Percentiles rank a stretch among this genome's conserved stretches.
Conservation (phyloP, 1,284 basidiomycete species). For the Ustilago xerochloae region DNA sequence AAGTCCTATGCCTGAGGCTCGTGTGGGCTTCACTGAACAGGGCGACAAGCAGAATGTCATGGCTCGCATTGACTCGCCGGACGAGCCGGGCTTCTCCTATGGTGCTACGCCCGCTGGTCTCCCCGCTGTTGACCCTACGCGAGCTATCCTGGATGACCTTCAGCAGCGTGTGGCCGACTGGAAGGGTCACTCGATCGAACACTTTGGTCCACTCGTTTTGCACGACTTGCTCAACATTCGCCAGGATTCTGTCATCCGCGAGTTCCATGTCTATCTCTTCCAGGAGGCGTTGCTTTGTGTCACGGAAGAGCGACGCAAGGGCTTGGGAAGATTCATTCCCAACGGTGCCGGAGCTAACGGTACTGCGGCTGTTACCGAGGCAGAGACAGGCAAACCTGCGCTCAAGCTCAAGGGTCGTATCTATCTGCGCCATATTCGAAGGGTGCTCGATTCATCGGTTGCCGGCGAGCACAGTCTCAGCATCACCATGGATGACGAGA, state of each 20-base stretch:
- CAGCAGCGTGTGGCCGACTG: conserved; percentile 88
- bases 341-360: conserved; percentile 67
- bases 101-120: conserved; percentile 52
- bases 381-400: conserved; percentile 73
- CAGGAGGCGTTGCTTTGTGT: conserved; percentile 96
- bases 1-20: conserved; percentile 27
- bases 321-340: conserved; percentile 77
- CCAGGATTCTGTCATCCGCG: conserved; percentile 84
- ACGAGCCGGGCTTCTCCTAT: conserved; percentile 51
- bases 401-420: conserved; percentile 93
- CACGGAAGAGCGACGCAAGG: conserved; percentile 87
- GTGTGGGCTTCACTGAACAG: conserved; percentile 29
- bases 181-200: conserved; percentile 87
- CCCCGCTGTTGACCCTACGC: conserved; percentile 72
- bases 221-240: conserved; percentile 89
- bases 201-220: conserved; percentile 85
- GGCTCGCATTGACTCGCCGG: conserved; percentile 19
- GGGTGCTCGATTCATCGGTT: conserved; percentile 81
- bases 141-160: conserved; percentile 84
- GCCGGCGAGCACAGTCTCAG: conserved; percentile 86
- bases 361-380: conserved; percentile 2
- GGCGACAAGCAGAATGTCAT: conserved; percentile 39
- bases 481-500: conserved; percentile 94
- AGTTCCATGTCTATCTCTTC: conserved; percentile 95
- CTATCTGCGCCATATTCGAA: conserved; percentile 90